Evolutionary conservation across 108 stramenopile species (phyloP), one percentile per base, ranked within the genome.

Genomic region (Pseudonitzschia multistriata): DNA sequence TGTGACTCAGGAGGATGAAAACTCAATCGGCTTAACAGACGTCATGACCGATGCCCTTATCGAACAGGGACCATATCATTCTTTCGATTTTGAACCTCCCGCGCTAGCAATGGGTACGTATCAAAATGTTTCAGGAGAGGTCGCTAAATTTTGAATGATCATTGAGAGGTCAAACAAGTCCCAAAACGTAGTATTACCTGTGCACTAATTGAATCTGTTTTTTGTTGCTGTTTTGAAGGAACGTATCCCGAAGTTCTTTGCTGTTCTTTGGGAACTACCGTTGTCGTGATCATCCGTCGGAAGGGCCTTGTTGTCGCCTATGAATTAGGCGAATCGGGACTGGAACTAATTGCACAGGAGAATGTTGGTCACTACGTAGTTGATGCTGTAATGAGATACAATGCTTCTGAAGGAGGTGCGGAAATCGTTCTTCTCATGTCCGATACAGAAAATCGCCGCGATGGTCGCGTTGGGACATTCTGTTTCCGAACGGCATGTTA

Each of bases 351-450:
- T 49, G 87, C 87, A 19, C 67, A 79, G 57, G 85, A 85, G 65
- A 72, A 59, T 49, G 75, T 92, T 24, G 88, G 79, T 11, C 84
- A 85, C 45, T 95, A 83, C 67, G 80, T 95, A 42, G 86, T 95
- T 4, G 94, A 95, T 83, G 91, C 86, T 37, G 89, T 88, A 19
- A 83, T 95, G 72, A 76, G 91, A 30, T 81, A 84, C 64, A 74
- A 79, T 42, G 77, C 79, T 27, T 64, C 52, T n/a, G 84, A 81
- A 31, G 80, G 80, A 27, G 83, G 77, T 24, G 86, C 82, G 34
- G 94, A 95, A 65, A 77, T 95, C 62, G 94, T 91, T 4, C 25
- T 85, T 33, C 76, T 95, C 28, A 79, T 94, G 56, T 81, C 79
- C 8, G 89, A 92, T 34, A 52, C 53, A 17, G 83, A 85, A 14